Conservation (phyloP, 257 asterid species). For the Asclepias syriaca region DNA sequence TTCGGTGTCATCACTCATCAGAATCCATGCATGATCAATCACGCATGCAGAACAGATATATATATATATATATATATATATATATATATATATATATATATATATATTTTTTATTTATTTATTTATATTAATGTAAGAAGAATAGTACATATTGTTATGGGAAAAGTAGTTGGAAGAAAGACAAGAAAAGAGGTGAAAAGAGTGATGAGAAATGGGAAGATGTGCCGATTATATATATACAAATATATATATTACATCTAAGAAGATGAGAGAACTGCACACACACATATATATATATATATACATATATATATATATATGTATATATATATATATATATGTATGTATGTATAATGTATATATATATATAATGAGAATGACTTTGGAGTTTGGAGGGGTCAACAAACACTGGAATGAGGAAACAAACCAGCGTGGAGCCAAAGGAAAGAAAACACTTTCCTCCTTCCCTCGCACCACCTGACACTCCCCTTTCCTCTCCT, state of each 20-base stretch:
- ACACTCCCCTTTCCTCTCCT: no score
- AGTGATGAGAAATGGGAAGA: constrained; percentile 12
- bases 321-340: no score
- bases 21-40: no score
- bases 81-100: background rate
- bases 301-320: no score
- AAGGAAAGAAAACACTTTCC: constrained; percentile 20
- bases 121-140: background rate
- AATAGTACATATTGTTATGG: background rate
- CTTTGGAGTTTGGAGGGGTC: constrained; percentile 2
- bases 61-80: background rate
- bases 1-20: no score
- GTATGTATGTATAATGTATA: no score
- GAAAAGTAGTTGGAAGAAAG: background rate
- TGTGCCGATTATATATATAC: background rate
- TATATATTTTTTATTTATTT: no score
- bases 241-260: background rate
- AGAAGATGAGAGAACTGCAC: background rate
- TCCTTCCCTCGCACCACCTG: background rate
- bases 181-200: background rate
- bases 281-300: no score
- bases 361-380: background rate
- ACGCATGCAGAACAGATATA: no score
- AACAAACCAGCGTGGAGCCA: constrained; percentile 29
- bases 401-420: constrained; percentile 9